These are phyloP conservation scores for Claviceps sp. DNA, from an alignment of 2,329 filamentous ascomycete genomes.

Conservation along the genomic window DNA sequence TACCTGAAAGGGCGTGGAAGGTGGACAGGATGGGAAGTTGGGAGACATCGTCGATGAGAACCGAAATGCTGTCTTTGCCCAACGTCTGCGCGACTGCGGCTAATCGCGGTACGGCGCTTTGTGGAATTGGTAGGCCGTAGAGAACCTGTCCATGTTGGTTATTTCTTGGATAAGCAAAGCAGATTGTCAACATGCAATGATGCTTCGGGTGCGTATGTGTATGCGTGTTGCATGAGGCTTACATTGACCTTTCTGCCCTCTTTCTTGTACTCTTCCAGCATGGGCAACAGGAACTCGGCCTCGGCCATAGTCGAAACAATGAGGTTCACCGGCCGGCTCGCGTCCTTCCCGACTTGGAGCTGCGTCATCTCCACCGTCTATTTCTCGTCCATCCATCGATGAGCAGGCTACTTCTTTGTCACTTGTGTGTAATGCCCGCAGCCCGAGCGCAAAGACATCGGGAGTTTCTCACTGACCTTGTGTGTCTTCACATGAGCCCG, in stretches of 20 bases:
- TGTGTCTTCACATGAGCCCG: conserved; percentile 74
- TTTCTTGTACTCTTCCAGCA: conserved; percentile 43
- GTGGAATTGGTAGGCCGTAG: conserved; percentile 58
- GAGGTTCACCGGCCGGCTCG: conserved; percentile 39
- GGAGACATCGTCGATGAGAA: conserved; percentile 56
- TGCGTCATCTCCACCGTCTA: conserved; percentile 53
- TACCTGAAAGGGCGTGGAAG: conserved; percentile 27
- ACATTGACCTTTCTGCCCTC: conserved; percentile 46
- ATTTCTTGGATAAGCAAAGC: not conserved
- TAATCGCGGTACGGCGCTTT: conserved; percentile 47
- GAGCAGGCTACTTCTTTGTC: not conserved
- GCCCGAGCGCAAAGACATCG: no score
- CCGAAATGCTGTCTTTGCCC: conserved; percentile 40
- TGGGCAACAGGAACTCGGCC: conserved; percentile 50
- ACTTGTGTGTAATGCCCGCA: not conserved
- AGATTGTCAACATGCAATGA: not conserved
- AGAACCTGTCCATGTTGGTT: conserved; percentile 34
- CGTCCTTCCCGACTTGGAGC: conserved; percentile 52
- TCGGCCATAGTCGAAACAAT: conserved; percentile 65
- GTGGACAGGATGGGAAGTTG: conserved; percentile 40
- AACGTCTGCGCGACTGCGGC: conserved; percentile 40
- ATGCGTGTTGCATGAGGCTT: conserved; percentile 11
- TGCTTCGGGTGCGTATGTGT: not conserved
- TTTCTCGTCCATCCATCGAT: conserved; percentile 2
- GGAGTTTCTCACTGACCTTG: conserved; percentile 38